These are phyloP conservation scores for Cryptococcus amylolentus DNA, from an alignment of 1,284 basidiomycete genomes.

Conservation along the genomic window DNA sequence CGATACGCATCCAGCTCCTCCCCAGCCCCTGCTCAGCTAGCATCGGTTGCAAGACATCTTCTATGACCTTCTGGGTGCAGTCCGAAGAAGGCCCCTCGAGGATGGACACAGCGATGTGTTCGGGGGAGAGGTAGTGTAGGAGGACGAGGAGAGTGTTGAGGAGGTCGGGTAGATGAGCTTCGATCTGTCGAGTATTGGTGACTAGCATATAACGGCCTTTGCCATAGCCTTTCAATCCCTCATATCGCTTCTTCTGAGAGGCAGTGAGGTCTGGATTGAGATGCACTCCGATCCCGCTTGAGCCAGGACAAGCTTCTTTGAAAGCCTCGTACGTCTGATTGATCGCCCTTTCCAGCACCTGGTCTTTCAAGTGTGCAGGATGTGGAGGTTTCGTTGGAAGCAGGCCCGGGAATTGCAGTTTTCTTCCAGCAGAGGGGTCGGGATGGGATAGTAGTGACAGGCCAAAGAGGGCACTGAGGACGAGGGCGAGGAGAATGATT, in stretches of 20 bases:
- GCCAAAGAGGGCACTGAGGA: conserved; percentile 5
- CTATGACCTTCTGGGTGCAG: conserved; percentile 38
- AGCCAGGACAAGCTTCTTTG: conserved; percentile 10
- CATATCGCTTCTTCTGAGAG: conserved; percentile 37
- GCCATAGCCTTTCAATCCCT: conserved; percentile 19
- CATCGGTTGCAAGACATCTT: conserved; percentile 35
- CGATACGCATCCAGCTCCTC: conserved; percentile 23
- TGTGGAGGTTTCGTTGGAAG: conserved; percentile 17
- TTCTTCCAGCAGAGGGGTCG: conserved; percentile 3
- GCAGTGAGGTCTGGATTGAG: conserved; percentile 28
- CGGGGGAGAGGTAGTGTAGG: conserved; percentile 36
- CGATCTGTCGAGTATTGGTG: conserved; percentile 42
- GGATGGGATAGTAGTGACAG: conserved; percentile 11
- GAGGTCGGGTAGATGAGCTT: conserved; percentile 44
- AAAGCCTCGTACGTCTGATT: conserved; percentile 14
- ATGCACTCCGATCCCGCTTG: conserved; percentile 27
- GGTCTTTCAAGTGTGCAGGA: conserved; percentile 5
- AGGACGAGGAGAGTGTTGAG: conserved; percentile 43
- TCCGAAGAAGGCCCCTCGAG: conserved; percentile 49
- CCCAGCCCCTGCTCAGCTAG: conserved; percentile 37
- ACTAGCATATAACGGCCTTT: conserved; percentile 35
- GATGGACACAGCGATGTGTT: conserved; percentile 38
- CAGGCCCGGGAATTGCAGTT: conserved; percentile 25
- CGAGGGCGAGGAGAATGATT: conserved; percentile 2
- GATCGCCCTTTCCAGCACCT: conserved; percentile 4